Conservation (phyloP, 2,329 filamentous ascomycete genomes). For the Trichophyton equinum region DNA sequence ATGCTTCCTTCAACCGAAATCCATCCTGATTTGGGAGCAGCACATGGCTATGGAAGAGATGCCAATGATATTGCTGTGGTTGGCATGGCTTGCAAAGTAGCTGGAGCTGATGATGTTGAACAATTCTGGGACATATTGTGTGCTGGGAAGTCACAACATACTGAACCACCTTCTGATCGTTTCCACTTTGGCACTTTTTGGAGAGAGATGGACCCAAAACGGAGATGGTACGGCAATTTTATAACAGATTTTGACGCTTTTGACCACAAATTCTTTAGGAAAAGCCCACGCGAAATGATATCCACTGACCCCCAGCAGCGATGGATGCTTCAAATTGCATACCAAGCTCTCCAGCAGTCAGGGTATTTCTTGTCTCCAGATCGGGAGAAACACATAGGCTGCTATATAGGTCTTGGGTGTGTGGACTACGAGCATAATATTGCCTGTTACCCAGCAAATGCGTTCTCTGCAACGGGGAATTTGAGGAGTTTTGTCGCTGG, state of each 20-base stretch:
- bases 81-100: conserved; percentile 6
- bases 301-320: conserved; percentile 18
- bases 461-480: conserved; percentile 15
- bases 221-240: conserved; percentile 13
- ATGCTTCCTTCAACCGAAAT: background rate
- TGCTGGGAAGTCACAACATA: background rate
- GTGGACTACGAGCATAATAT: conserved; percentile 8
- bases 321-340: conserved; percentile 13
- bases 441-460: conserved; percentile 9
- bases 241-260: conserved; percentile 18
- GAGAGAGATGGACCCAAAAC: conserved; percentile 5
- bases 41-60: background rate
- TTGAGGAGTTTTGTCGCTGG: conserved; percentile 18
- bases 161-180: conserved; percentile 7
- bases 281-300: conserved; percentile 12
- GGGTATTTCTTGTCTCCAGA: conserved; percentile 7
- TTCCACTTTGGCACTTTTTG: conserved; percentile 9
- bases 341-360: conserved; percentile 12
- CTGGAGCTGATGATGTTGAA: conserved; percentile 6
- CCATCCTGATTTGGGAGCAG: background rate
- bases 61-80: conserved; percentile 6
- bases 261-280: conserved; percentile 20
- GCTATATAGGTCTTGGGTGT: conserved; percentile 11
- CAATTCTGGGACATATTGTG: conserved; percentile 8
- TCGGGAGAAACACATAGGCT: conserved; percentile 13